Evolutionary conservation across 1,284 basidiomycete genomes (phyloP), one percentile per base, ranked within the genome.

Genomic region (Pseudozyma pruni): DNA sequence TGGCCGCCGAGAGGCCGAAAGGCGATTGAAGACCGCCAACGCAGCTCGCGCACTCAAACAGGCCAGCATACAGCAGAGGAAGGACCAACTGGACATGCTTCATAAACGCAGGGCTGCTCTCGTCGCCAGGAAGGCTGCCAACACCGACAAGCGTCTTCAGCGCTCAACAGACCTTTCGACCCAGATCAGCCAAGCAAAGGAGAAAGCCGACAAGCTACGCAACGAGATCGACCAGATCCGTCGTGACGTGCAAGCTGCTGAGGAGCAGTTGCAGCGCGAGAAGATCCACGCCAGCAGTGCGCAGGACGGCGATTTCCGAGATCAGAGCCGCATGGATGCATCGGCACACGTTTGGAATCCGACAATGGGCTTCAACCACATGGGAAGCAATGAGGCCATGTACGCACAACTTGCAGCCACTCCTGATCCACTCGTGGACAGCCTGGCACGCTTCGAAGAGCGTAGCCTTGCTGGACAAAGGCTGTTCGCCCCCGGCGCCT

Each of bases 1-100:
- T 46, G 84, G 86, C 49, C 90, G 89, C 78, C 87, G 89, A 42
- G 93, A 97, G 35, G 91, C 90, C 2, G 94, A 97, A 83, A 93
- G 92, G 85, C 89, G 89, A 69, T 85, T 95, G 56, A 90, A 90
- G 74, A 85, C 86, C 16, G 89, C 89, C 4, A 89, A 90, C 79
- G 85, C 83, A 41, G 85, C 87, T 59, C 87, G 89, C n/a, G 51
- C 53, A 10, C 42, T 57, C 41, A 68, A 70, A 10, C 58, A 78
- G 56, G 52, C 53, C 8, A 66, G 44, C 29, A 61, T 75, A 25
- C 58, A 60, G 51, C 86, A 86, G 70, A 85, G 93, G 35, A 87
- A 89, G 64, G 85, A 86, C 60, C 90, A 94, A 80, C 90, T 94
- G 41, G 84, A 83, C 48, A 84, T 83, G 48, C 76, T 94, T 38